Evolutionary conservation across 1,284 basidiomycete genomes (phyloP).

Genomic region (Stereum hirsutum): DNA sequence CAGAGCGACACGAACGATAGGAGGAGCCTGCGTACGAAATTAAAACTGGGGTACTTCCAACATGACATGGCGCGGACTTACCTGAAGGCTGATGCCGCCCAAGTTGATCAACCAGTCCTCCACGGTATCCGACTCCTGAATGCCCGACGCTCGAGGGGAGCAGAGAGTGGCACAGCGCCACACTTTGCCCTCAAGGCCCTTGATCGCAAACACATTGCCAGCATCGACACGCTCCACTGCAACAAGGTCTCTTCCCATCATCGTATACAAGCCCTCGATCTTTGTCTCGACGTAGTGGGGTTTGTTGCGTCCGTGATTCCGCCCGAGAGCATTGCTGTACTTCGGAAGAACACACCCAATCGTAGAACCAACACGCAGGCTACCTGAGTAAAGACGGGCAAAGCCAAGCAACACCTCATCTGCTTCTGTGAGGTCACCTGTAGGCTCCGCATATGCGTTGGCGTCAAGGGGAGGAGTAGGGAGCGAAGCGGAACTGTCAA

Average conservation of each 20-base stretch:
- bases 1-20: constrained; percentile 93
- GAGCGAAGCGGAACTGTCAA: constrained; percentile 11
- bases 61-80: constrained; percentile 34
- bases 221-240: constrained; percentile 82
- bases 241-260: constrained; percentile 96
- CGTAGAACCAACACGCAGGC: constrained; percentile 55
- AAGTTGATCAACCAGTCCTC: constrained; percentile 72
- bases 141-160: constrained; percentile 41
- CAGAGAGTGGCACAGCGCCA: constrained; percentile 90
- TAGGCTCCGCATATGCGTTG: constrained; percentile 12
- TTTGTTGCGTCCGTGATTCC: constrained; percentile 64
- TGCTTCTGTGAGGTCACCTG: constrained; percentile 14
- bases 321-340: constrained; percentile 64
- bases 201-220: constrained; percentile 93
- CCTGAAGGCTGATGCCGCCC: constrained; percentile 66
- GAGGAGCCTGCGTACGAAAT: constrained; percentile 47
- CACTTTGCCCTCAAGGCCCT: constrained; percentile 85
- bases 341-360: constrained; percentile 85
- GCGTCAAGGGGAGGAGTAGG: constrained; percentile 15
- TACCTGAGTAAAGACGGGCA: constrained; percentile 89
- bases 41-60: constrained; percentile 4
- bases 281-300: constrained; percentile 56
- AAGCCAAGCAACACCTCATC: constrained; percentile 81
- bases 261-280: constrained; percentile 82
- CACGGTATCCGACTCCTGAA: constrained; percentile 25